Evolutionary conservation across 2,329 filamentous ascomycete genomes (phyloP), one percentile per base, ranked within the genome.

Genomic region (Ophiocordyceps camponoti-saundersi): DNA sequence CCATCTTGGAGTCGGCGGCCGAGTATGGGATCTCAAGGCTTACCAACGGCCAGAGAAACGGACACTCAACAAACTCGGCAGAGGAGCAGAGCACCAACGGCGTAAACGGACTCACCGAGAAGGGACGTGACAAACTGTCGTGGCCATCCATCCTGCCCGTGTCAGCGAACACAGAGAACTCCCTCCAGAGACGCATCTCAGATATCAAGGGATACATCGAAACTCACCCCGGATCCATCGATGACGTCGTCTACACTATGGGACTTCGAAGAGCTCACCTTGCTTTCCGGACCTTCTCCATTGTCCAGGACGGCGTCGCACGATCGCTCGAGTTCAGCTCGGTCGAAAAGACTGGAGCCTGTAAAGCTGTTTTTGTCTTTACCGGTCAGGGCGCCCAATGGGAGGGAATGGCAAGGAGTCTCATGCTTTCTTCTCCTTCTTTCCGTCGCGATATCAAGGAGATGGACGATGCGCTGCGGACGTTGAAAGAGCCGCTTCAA

Each of bases 301-400:
- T 44, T 13, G 43, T 32, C 8, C 16, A 20, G 2, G 26, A 34
- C n/a, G 30, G 29, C n/a, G 23, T 12, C 10, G 29, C 6, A 11
- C 16, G 34, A 7, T 3, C 40, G 20, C 18, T 36, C 2, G n/a
- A 32, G 11, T 32, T 44, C 18, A 30, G 43, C 18, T 10, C 18
- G 3, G 18, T 44, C 43, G 23, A 30, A 12, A 34, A 21, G 23
- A 21, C 56, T 23, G 54, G 67, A 23, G 11, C 3, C 40, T 6
- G 40, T 11, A 42, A 42, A 23, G 40, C 21, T 20, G 40, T 23
- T 4, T 44, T 70, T 68, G 50, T 59, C 26, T 60, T 59, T 47
- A 58, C 56, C 3, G 56, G 56, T 3, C 56, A 59, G 44, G 56
- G 56, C 29, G 56, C 56, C 3, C 56, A 59, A 42, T 59, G 56